These are phyloP conservation scores for Wickerhamiella sorbophila DNA, from an alignment of 805 yeast genomes.

Conservation along the genomic window DNA sequence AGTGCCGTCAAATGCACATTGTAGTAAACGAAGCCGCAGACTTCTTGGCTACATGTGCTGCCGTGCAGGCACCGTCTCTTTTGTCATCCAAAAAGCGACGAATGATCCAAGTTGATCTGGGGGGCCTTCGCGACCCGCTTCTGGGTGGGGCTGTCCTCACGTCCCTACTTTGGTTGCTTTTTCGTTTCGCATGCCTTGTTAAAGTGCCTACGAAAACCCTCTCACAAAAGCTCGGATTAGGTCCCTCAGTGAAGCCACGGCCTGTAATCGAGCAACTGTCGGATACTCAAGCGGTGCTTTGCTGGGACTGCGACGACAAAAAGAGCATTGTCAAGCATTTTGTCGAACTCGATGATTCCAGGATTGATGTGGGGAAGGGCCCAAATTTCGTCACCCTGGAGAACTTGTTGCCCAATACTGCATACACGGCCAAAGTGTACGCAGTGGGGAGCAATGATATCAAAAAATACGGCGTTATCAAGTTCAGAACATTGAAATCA, in stretches of 20 bases:
- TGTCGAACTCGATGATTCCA: not conserved
- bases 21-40: too few relatives aligned
- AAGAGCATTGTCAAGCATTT: not conserved
- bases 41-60: too few relatives aligned
- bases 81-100: too few relatives aligned
- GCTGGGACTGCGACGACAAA: constrained; percentile 7
- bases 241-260: constrained; percentile 6
- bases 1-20: too few relatives aligned
- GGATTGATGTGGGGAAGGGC: constrained; percentile 1
- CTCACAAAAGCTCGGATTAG: constrained; percentile 7
- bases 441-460: not conserved
- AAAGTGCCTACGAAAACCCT: constrained; percentile 7
- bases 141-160: too few relatives aligned
- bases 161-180: too few relatives aligned
- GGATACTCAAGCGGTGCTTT: constrained; percentile 7
- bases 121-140: too few relatives aligned
- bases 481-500: not conserved
- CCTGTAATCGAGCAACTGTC: constrained; percentile 12
- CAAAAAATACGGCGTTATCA: constrained; percentile 2
- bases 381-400: constrained; percentile 1
- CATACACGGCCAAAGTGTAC: not conserved
- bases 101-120: too few relatives aligned
- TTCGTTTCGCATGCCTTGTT: not conserved
- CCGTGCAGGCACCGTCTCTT: too few relatives aligned
- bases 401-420: not conserved